These are phyloP conservation scores for Apiospora sp. DNA, from an alignment of 2,329 filamentous ascomycete genomes.

Conservation along the genomic window DNA sequence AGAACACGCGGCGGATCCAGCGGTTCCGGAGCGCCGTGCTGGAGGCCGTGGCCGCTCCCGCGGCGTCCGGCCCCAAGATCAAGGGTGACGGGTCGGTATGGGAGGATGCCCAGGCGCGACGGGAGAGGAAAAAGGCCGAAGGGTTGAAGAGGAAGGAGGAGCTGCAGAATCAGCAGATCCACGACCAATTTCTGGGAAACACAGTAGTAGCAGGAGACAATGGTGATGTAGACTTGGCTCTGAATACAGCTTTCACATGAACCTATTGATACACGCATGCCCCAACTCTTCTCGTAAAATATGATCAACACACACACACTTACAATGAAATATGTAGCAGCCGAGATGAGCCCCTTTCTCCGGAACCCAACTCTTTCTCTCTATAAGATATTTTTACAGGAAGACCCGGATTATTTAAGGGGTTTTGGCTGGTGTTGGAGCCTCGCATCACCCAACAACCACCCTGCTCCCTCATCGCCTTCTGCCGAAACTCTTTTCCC, in stretches of 20 bases:
- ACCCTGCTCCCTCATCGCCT: neutral
- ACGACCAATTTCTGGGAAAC: conserved; percentile 17
- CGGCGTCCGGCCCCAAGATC: conserved; percentile 46
- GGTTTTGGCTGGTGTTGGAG: neutral
- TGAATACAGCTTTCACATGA: conserved; percentile 39
- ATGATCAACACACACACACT: conserved; percentile 6
- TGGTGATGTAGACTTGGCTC: conserved; percentile 31
- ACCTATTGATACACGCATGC: neutral
- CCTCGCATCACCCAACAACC: neutral
- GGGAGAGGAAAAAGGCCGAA: conserved; percentile 64
- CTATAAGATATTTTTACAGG: conserved; percentile 43
- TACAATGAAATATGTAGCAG: conserved; percentile 19
- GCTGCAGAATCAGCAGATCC: conserved; percentile 38
- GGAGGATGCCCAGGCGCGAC: conserved; percentile 62
- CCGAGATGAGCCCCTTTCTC: neutral
- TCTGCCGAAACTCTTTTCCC: neutral
- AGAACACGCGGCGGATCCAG: conserved; percentile 73
- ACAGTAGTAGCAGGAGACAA: conserved; percentile 30
- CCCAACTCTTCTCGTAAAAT: neutral
- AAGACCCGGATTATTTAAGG: conserved; percentile 25
- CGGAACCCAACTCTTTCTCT: conserved; percentile 27
- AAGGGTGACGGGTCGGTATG: conserved; percentile 50
- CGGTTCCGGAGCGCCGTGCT: conserved; percentile 66
- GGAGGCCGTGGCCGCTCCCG: conserved; percentile 38
- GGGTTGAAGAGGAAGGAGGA: conserved; percentile 62